Percentiles rank a stretch among this genome's conserved stretches.
These are phyloP conservation scores for Petasospora fabianii DNA, from an alignment of 1,139 yeast genomes.

Conservation along the genomic window DNA sequence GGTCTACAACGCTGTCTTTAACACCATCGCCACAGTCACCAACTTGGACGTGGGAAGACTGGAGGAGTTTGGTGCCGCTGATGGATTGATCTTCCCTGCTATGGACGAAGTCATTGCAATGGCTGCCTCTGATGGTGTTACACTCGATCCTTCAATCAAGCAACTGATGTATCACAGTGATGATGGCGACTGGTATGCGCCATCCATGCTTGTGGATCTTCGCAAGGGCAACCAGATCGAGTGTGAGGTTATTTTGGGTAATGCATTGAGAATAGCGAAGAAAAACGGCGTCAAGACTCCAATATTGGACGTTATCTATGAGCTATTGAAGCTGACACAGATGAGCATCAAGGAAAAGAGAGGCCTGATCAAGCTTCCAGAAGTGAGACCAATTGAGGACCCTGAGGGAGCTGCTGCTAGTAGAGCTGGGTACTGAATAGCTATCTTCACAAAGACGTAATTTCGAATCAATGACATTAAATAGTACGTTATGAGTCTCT, in stretches of 20 bases:
- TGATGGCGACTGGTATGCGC: conserved; percentile 62
- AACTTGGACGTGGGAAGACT: conserved; percentile 56
- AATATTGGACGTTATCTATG: conserved; percentile 50
- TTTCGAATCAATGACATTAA: no score
- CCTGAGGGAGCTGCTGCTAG: conserved; percentile 8
- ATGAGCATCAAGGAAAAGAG: conserved; percentile 52
- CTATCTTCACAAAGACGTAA: no score
- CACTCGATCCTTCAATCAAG: conserved; percentile 41
- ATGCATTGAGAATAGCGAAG: conserved; percentile 59
- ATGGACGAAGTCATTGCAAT: conserved; percentile 61
- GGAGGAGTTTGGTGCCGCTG: conserved; percentile 51
- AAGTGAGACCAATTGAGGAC: conserved; percentile 34
- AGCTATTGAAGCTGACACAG: conserved; percentile 56
- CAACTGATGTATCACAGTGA: conserved; percentile 52
- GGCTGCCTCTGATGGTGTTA: conserved; percentile 60
- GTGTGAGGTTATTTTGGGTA: conserved; percentile 67
- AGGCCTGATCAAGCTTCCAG: conserved; percentile 44
- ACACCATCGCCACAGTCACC: conserved; percentile 58
- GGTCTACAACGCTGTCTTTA: conserved; percentile 64
- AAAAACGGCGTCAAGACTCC: conserved; percentile 58
- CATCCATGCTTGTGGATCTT: conserved; percentile 72
- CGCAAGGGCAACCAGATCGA: conserved; percentile 70
- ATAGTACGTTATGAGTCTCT: no score
- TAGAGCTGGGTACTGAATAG: conserved; percentile 7
- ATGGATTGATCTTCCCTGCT: conserved; percentile 51